These are phyloP conservation scores for Chlorella vulgaris DNA, from an alignment of 139 green algal genomes.

Conservation along the genomic window DNA sequence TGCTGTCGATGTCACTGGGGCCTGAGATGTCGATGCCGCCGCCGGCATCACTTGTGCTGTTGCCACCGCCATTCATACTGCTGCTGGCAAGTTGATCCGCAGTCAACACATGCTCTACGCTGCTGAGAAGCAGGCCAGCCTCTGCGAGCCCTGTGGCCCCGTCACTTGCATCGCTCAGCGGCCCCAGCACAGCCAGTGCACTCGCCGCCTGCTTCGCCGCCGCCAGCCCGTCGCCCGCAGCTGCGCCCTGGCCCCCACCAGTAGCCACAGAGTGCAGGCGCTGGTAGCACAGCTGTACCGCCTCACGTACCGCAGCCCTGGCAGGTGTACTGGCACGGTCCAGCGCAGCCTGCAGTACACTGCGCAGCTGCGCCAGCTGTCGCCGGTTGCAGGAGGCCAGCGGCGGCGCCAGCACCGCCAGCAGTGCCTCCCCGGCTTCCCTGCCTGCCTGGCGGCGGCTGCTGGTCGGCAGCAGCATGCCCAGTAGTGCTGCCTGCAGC, in stretches of 20 bases:
- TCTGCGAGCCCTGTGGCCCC: neutral
- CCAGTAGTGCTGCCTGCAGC: conserved; percentile 14
- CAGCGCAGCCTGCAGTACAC: neutral
- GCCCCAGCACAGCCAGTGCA: conserved; percentile 1
- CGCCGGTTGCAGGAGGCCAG: neutral
- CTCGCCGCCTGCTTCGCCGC: neutral
- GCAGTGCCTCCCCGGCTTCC: neutral
- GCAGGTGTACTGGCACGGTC: neutral
- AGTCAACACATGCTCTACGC: neutral
- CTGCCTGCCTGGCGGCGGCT: neutral
- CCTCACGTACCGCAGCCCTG: neutral
- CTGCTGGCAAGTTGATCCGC: neutral
- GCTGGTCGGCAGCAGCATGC: neutral
- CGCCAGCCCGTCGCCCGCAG: neutral
- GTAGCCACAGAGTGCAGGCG: neutral
- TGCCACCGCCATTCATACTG: neutral
- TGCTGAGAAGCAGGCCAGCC: conserved; percentile 9
- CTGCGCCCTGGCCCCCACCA: neutral
- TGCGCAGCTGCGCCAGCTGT: conserved; percentile 16
- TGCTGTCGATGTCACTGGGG: neutral
- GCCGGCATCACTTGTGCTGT: neutral
- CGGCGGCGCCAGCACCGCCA: neutral
- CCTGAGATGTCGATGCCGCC: neutral
- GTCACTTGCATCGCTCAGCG: neutral
- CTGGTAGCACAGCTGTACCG: conserved; percentile 6